Base-by-base conservation (phyloP, 345 rosid species). In the Sisymbrium altissimum region DNA sequence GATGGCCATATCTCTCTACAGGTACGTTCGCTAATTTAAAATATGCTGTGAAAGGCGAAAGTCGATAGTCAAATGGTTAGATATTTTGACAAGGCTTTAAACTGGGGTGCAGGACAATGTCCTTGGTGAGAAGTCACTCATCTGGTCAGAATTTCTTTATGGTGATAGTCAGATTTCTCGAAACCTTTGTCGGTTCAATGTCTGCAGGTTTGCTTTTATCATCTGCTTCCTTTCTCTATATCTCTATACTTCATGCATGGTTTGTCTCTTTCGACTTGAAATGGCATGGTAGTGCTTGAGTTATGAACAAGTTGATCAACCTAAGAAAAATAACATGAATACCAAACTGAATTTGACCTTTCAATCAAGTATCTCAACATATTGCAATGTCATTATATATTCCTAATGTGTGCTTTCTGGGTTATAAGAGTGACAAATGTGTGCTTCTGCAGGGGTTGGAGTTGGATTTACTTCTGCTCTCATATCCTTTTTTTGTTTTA, bases 1-100 rank as follows among this genome's bases (percentile, higher is more conserved):
- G 99, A 90, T 92, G 94, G 98, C 98, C 14, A 92, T 95, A 79
- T 95, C 99, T 76, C 84, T 95, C 83, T 95, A 92, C 84, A 88
- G 98, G 99, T 95, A 79, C n/a, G 63, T 74, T 25, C 30, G 50
- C 71, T 79, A 58, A 39, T 64, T 73, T 4, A 49, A 43, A 23
- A 43, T 67, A 43, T 39, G 29, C 45, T 68, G 33, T 52, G 44
- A 45, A 19, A 78, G 49, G 30, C 32, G 14, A 59, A 19, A 78
- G 49, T 40, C 32, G 14, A 59, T 71, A 18, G 18, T 10, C 30
- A 71, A 39, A 72, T 66, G 30, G 60, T 72, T 3, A 41, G 57
- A 70, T 74, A 45, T 40, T 25, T 70, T 71, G 72, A 66, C 76
- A 9, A 70, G 73, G 43, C 33, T 27, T 60, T 66, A 32, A 71